Percentiles rank a stretch among this genome's conserved stretches.
These are phyloP conservation scores for Funneliformis geosporum DNA, from an alignment of 192 early-diverging fungal genomes.

Conservation along the genomic window DNA sequence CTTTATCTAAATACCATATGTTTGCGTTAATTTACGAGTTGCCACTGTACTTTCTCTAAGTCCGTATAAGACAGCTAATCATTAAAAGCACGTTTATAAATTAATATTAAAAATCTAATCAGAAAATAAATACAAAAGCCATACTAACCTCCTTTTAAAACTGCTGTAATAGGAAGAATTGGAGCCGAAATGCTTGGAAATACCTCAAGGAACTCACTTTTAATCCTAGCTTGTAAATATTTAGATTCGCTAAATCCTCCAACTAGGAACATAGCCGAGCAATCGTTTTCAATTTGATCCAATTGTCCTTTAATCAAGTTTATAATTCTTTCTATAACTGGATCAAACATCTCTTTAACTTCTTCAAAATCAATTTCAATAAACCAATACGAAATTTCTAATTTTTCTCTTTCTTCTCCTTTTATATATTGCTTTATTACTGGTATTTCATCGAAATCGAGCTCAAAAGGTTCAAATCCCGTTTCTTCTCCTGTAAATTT, in stretches of 20 bases:
- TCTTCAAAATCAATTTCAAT: slow-evolving; percentile 46
- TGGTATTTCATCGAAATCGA: slow-evolving; percentile 3
- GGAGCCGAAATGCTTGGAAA: slow-evolving; percentile 52
- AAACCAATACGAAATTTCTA: slow-evolving; percentile 47
- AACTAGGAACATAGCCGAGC: slow-evolving; percentile 53
- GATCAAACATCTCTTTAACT: slow-evolving; percentile 56
- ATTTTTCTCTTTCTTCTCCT: not conserved
- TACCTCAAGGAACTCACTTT: slow-evolving; percentile 45
- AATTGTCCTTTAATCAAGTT: slow-evolving; percentile 54
- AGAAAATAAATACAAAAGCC: slow-evolving; percentile 37
- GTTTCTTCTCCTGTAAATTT: not conserved
- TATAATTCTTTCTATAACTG: slow-evolving; percentile 54
- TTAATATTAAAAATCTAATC: too few relatives aligned
- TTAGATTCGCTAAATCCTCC: slow-evolving; percentile 58
- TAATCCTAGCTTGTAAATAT: slow-evolving; percentile 51
- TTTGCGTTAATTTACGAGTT: not conserved
- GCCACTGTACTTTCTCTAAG: slow-evolving; percentile 38
- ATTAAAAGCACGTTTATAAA: too few relatives aligned
- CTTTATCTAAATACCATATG: not conserved
- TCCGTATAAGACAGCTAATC: slow-evolving; percentile 22
- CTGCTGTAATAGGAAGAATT: slow-evolving; percentile 49
- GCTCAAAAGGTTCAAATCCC: not conserved
- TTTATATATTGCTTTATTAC: slow-evolving; percentile 9
- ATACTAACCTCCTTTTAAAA: slow-evolving; percentile 54
- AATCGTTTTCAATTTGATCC: slow-evolving; percentile 37